phyloP scores from a whole-genome alignment of 306 rosid genomes.

The Spatholobus suberectus region DNA sequence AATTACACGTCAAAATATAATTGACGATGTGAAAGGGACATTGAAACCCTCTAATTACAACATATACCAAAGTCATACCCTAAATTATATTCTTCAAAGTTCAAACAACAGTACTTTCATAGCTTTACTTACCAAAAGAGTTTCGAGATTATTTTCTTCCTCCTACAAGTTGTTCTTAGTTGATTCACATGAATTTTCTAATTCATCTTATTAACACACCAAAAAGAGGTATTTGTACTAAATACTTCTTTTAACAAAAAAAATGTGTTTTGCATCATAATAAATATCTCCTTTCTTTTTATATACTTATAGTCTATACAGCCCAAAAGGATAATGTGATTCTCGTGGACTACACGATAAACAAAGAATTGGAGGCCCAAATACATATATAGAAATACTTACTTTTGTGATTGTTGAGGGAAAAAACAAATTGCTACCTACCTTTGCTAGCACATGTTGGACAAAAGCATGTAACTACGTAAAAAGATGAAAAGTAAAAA shows the following conservation, averaged over 20 bases:
- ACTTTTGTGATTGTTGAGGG: background rate
- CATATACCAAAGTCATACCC: too few relatives aligned
- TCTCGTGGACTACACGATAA: slow-evolving; percentile 52
- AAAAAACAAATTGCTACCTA: background rate
- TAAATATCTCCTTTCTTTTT: background rate
- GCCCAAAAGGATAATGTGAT: slow-evolving; percentile 51
- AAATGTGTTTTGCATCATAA: background rate
- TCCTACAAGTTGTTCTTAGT: slow-evolving; percentile 11
- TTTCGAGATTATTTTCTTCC: slow-evolving; percentile 52
- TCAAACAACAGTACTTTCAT: background rate
- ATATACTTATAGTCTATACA: slow-evolving; percentile 59
- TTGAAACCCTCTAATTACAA: too few relatives aligned
- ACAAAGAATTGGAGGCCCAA: background rate
- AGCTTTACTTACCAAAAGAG: slow-evolving; percentile 74
- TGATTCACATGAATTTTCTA: slow-evolving; percentile 26
- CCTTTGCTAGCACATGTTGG: slow-evolving; percentile 54
- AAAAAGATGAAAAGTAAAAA: background rate
- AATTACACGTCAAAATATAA: too few relatives aligned
- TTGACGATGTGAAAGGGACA: too few relatives aligned
- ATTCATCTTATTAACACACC: slow-evolving; percentile 32
- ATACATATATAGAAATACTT: background rate
- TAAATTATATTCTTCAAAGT: background rate
- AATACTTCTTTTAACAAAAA: background rate
- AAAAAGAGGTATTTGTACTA: background rate
- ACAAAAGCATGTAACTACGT: slow-evolving; percentile 64